Conservation (phyloP, 768 basidiomycete genomes). For the Tulasnella calospora region DNA sequence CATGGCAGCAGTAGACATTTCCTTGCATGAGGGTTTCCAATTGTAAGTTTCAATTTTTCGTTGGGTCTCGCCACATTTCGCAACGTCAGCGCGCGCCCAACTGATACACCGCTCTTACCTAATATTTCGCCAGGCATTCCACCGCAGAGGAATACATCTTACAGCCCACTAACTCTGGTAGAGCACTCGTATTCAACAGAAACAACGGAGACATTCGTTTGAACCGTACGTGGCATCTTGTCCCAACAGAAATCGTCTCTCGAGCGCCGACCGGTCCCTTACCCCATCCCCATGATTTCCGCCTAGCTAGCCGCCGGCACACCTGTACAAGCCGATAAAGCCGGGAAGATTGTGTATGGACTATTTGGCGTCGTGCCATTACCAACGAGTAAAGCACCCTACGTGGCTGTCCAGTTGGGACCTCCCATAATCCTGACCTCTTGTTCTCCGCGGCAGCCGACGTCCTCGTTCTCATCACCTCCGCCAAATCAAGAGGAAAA, state of each 20-base stretch:
- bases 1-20: constrained; percentile 2
- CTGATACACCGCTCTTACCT: not conserved
- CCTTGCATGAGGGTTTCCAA: not conserved
- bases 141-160: constrained; percentile 31
- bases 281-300: not conserved
- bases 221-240: constrained; percentile 35
- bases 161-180: constrained; percentile 33
- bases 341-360: constrained; percentile 43
- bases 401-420: too few relatives aligned
- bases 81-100: not conserved
- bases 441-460: constrained; percentile 56
- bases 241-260: not conserved
- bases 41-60: not conserved
- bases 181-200: constrained; percentile 38
- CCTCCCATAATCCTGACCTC: too few relatives aligned
- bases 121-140: constrained; percentile 27
- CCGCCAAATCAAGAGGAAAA: constrained; percentile 67
- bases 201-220: constrained; percentile 37
- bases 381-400: constrained; percentile 36
- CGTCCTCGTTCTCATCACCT: constrained; percentile 84
- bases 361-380: constrained; percentile 45
- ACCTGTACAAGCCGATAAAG: constrained; percentile 34
- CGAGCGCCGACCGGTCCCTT: not conserved
- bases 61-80: not conserved
- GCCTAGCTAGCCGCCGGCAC: not conserved